A percentile compares a stretch with the other conserved stretches of the same genome.
Evolutionary conservation across 768 basidiomycete species (phyloP).

Genomic region (Phlebiopsis flavidoalba): DNA sequence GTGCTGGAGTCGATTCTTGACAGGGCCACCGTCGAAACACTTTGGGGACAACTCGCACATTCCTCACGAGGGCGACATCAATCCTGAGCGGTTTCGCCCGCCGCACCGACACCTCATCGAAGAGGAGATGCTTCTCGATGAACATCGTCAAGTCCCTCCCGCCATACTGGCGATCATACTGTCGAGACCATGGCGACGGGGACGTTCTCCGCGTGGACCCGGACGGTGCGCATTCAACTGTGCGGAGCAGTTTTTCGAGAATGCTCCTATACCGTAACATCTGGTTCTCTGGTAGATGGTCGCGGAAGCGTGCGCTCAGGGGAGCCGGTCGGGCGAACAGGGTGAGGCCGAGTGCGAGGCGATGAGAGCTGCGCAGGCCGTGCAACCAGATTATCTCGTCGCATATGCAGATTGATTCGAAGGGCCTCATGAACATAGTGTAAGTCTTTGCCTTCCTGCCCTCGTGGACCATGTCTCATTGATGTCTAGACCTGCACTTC

Average conservation of each 20-base stretch:
- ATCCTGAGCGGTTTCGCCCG: conserved; percentile 60
- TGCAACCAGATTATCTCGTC: conserved; percentile 30
- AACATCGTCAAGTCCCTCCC: conserved; percentile 73
- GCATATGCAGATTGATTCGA: neutral
- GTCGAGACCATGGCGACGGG: conserved; percentile 73
- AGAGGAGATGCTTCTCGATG: neutral
- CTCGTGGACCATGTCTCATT: neutral
- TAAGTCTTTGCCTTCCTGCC: neutral
- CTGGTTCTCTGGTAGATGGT: conserved; percentile 79
- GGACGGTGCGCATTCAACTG: conserved; percentile 45
- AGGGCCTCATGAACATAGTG: neutral
- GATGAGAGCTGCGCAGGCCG: conserved; percentile 68
- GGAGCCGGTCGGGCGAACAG: conserved; percentile 45
- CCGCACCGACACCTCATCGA: conserved; percentile 49
- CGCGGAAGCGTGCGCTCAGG: conserved; percentile 54
- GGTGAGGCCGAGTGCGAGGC: conserved; percentile 72
- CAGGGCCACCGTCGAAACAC: conserved; percentile 62
- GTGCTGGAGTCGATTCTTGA: conserved; percentile 88
- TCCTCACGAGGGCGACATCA: conserved; percentile 34
- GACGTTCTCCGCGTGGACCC: conserved; percentile 84
- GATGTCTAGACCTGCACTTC: neutral
- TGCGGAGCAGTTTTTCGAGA: conserved; percentile 18
- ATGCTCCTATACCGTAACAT: conserved; percentile 49
- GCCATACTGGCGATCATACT: conserved; percentile 45
- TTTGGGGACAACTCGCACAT: conserved; percentile 54